These are phyloP conservation scores for Gracilariopsis chorda DNA, from an alignment of 23 red algal genomes.

Conservation along the genomic window DNA sequence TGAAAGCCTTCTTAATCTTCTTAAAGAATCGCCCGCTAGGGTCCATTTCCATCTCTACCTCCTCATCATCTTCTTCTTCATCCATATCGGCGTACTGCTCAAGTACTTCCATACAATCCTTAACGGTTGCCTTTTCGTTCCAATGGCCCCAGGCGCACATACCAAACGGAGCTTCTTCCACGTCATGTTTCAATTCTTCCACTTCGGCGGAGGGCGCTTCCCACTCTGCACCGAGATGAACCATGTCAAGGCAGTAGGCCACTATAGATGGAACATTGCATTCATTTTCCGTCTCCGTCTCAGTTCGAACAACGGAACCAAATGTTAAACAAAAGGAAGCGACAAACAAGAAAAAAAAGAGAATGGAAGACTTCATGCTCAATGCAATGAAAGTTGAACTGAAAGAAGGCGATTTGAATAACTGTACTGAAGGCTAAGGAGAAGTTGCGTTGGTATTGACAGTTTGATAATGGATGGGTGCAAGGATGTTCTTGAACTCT, in stretches of 20 bases:
- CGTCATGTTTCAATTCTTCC: not conserved
- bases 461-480: too few relatives aligned
- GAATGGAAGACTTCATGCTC: not conserved
- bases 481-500: not conserved
- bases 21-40: not conserved
- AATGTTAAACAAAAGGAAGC: not conserved
- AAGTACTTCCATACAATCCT: constrained; percentile 12
- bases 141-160: constrained; percentile 5
- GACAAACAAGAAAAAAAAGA: not conserved
- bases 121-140: not conserved
- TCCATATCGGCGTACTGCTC: not conserved
- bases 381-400: not conserved
- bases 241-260: not conserved
- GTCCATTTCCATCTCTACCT: not conserved
- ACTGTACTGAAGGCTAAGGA: not conserved
- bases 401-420: not conserved
- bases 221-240: not conserved
- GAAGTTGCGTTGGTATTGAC: not conserved
- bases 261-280: not conserved
- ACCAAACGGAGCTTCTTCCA: not conserved
- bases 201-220: not conserved
- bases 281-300: not conserved
- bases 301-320: not conserved
- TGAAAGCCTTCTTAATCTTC: not conserved
- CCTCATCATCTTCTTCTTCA: not conserved